Conservation (phyloP, 2,329 filamentous ascomycete species). For the Fusarium nelsonii region DNA sequence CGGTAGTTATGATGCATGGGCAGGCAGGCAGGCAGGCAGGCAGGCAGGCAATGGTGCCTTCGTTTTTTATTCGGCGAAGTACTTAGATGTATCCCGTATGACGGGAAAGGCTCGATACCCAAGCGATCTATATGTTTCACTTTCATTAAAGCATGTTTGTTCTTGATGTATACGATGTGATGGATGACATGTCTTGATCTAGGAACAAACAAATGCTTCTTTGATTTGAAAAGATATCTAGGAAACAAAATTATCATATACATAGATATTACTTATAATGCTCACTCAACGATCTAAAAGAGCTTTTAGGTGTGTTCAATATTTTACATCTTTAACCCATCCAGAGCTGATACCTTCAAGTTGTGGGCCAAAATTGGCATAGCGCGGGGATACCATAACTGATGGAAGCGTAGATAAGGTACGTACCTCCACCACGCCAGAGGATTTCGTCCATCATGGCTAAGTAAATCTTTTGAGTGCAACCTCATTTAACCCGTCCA, state of each 20-base stretch:
- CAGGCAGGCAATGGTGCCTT: slow-evolving; percentile 38
- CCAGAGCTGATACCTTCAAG: neutral
- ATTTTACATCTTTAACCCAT: neutral
- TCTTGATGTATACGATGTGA: slow-evolving; percentile 6
- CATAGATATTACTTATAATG: neutral
- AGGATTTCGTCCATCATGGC: slow-evolving; percentile 38
- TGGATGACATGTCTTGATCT: neutral
- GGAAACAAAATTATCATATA: neutral
- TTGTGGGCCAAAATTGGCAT: slow-evolving; percentile 1
- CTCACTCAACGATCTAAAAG: neutral
- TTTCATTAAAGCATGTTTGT: slow-evolving; percentile 28
- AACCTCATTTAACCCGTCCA: slow-evolving; percentile 3
- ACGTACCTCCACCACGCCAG: slow-evolving; percentile 34
- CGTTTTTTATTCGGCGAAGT: slow-evolving; percentile 36
- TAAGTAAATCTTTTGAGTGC: slow-evolving; percentile 14
- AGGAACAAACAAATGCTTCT: neutral
- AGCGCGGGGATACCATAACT: neutral
- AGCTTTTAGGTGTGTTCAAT: neutral
- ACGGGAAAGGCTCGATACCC: slow-evolving; percentile 47
- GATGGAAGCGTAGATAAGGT: neutral
- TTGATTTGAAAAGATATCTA: neutral
- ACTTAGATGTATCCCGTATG: slow-evolving; percentile 40
- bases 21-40: slow-evolving; percentile 35
- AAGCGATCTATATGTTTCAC: slow-evolving; percentile 46
- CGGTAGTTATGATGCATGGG: slow-evolving; percentile 25